Evolutionary conservation across 2,329 filamentous ascomycete genomes (phyloP).

Genomic region (Aspergillus viridinutans): DNA sequence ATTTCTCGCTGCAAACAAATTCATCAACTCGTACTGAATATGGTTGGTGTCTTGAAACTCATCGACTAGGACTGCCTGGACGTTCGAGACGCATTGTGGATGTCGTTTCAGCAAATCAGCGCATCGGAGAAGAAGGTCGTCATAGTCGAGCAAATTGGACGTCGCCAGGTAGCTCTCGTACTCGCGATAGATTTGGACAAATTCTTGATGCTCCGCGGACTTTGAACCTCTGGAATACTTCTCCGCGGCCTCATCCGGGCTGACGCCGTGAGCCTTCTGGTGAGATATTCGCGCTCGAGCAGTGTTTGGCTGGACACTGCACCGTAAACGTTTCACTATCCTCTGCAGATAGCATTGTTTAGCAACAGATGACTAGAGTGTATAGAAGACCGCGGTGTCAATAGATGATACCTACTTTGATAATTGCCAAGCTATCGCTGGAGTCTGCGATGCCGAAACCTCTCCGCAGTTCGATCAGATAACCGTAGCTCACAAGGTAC

Average conservation of each 20-base stretch:
- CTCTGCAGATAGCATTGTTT: slow-evolving; percentile 40
- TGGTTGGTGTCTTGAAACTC: slow-evolving; percentile 98
- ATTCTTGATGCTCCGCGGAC: slow-evolving; percentile 57
- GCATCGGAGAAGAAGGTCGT: slow-evolving; percentile 82
- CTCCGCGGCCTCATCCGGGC: slow-evolving; percentile 41
- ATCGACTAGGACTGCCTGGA: slow-evolving; percentile 88
- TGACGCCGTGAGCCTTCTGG: slow-evolving; percentile 55
- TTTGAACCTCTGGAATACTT: slow-evolving; percentile 34
- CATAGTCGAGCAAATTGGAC: slow-evolving; percentile 87
- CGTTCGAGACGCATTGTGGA: slow-evolving; percentile 79
- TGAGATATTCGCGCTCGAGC: slow-evolving; percentile 71
- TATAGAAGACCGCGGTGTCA: background rate
- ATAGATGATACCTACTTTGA: slow-evolving; percentile 47
- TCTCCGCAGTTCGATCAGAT: slow-evolving; percentile 72
- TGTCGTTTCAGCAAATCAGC: slow-evolving; percentile 70
- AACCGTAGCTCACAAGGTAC: slow-evolving; percentile 79
- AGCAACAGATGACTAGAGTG: slow-evolving; percentile 4
- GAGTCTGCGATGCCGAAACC: slow-evolving; percentile 91
- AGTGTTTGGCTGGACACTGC: slow-evolving; percentile 63
- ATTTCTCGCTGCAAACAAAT: slow-evolving; percentile 68
- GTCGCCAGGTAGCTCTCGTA: slow-evolving; percentile 72
- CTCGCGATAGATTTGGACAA: slow-evolving; percentile 63
- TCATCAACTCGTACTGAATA: slow-evolving; percentile 93
- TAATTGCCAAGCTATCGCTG: slow-evolving; percentile 71
- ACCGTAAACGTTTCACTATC: slow-evolving; percentile 70